These are phyloP conservation scores for Cucurbitaria berberidis DNA, from an alignment of 2,329 filamentous ascomycete genomes.

Conservation along the genomic window DNA sequence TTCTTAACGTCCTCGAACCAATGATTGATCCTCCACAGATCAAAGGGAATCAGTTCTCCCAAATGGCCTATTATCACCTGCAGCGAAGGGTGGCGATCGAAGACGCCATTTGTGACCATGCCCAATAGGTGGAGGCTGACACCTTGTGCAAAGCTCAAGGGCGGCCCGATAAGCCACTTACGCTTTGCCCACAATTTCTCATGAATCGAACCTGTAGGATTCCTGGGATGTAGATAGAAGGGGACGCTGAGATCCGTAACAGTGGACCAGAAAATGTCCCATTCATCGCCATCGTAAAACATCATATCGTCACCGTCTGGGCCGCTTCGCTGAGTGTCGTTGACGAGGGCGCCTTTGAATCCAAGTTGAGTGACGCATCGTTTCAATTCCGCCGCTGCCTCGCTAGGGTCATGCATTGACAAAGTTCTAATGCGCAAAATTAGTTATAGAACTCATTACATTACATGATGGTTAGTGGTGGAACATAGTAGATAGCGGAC, in stretches of 20 bases:
- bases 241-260: slow-evolving; percentile 66
- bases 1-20: background rate
- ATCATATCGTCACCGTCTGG: slow-evolving; percentile 65
- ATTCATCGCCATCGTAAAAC: slow-evolving; percentile 68
- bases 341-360: slow-evolving; percentile 50
- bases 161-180: slow-evolving; percentile 63
- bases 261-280: slow-evolving; percentile 67
- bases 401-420: slow-evolving; percentile 58
- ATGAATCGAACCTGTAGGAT: slow-evolving; percentile 59
- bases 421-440: too few species aligned
- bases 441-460: too few species aligned
- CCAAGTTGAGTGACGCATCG: slow-evolving; percentile 60
- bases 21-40: too few species aligned
- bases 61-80: slow-evolving; percentile 18
- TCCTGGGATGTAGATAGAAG: slow-evolving; percentile 68
- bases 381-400: slow-evolving; percentile 59
- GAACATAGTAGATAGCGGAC: too few species aligned
- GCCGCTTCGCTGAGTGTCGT: slow-evolving; percentile 66
- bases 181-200: slow-evolving; percentile 66
- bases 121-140: background rate
- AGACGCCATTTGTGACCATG: too few species aligned
- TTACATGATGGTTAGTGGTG: too few species aligned
- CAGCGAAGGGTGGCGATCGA: too few species aligned
- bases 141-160: slow-evolving; percentile 26
- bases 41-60: too few species aligned